Evolutionary conservation across 2,329 filamentous ascomycete species (phyloP).

Genomic region (Hypoxylon sp.): DNA sequence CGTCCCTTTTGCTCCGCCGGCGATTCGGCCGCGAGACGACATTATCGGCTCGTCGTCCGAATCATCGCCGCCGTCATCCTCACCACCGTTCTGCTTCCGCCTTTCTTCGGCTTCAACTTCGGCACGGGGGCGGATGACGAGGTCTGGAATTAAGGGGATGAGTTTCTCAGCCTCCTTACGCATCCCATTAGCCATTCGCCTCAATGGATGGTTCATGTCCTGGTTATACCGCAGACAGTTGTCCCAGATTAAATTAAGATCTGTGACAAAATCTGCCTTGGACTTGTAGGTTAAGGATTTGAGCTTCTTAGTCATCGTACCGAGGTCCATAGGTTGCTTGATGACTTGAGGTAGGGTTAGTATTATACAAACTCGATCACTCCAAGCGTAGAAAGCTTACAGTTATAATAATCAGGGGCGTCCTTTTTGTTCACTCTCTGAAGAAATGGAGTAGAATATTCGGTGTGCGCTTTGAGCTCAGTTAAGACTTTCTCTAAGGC

Average conservation of each 20-base stretch:
- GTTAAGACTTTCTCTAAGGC: conserved; percentile 96
- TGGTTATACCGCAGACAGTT: conserved; percentile 98
- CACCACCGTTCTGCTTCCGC: conserved; percentile 86
- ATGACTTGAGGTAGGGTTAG: conserved; percentile 74
- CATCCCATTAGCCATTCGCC: conserved; percentile 96
- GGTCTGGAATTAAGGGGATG: conserved; percentile 93
- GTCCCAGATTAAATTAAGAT: conserved; percentile 95
- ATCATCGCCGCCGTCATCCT: conserved; percentile 87
- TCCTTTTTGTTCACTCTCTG: conserved; percentile 97
- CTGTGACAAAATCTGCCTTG: conserved; percentile 94
- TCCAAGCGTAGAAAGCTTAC: conserved; percentile 67
- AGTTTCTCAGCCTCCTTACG: conserved; percentile 97
- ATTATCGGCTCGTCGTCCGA: conserved; percentile 99
- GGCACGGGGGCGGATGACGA: conserved; percentile 89
- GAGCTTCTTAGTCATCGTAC: conserved; percentile 98
- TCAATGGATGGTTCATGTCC: conserved; percentile 86
- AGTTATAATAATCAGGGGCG: conserved; percentile 92
- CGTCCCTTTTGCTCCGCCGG: conserved; percentile 82
- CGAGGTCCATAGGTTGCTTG: conserved; percentile 97
- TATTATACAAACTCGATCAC: conserved; percentile 16
- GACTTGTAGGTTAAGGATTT: conserved; percentile 84
- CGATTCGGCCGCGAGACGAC: conserved; percentile 93
- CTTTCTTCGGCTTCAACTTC: conserved; percentile 93
- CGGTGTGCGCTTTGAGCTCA: conserved; percentile 96
- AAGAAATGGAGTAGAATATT: conserved; percentile 96